These are phyloP conservation scores for Trichothecium sympodiale DNA, from an alignment of 2,329 filamentous ascomycete species.

Conservation along the genomic window DNA sequence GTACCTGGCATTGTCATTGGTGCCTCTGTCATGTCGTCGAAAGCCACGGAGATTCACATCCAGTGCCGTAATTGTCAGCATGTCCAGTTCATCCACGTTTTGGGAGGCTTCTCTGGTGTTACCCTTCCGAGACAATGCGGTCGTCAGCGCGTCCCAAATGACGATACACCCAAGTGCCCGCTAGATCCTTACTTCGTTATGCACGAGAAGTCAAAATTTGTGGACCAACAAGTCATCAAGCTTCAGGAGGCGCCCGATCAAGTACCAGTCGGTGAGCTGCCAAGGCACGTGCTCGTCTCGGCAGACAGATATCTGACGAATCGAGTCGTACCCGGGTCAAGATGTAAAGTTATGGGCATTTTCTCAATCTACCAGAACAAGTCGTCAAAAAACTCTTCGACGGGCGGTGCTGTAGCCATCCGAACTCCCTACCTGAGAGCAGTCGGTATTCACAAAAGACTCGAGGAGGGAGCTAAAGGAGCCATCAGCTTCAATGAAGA, in stretches of 20 bases:
- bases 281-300: constrained; percentile 86
- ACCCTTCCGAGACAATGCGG: constrained; percentile 72
- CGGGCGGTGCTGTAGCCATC: constrained; percentile 79
- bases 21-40: constrained; percentile 91
- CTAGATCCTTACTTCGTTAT: constrained; percentile 93
- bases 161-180: constrained; percentile 66
- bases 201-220: constrained; percentile 88
- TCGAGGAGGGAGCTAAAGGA: constrained; percentile 82
- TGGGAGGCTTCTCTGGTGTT: constrained; percentile 80
- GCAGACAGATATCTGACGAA: constrained; percentile 96
- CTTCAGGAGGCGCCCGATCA: constrained; percentile 96
- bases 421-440: constrained; percentile 89
- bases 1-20: constrained; percentile 97
- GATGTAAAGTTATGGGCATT: constrained; percentile 91
- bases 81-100: constrained; percentile 57
- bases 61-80: constrained; percentile 81
- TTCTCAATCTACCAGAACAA: constrained; percentile 98
- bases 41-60: constrained; percentile 77
- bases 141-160: constrained; percentile 51
- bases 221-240: constrained; percentile 97
- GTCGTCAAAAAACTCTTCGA: constrained; percentile 63
- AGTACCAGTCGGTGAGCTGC: constrained; percentile 91
- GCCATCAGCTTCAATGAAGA: constrained; percentile 80
- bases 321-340: constrained; percentile 84
- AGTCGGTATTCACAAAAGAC: constrained; percentile 81